Base-by-base conservation (phyloP, 225 moss, liverwort and hornwort species). In the Ulota crispa region DNA sequence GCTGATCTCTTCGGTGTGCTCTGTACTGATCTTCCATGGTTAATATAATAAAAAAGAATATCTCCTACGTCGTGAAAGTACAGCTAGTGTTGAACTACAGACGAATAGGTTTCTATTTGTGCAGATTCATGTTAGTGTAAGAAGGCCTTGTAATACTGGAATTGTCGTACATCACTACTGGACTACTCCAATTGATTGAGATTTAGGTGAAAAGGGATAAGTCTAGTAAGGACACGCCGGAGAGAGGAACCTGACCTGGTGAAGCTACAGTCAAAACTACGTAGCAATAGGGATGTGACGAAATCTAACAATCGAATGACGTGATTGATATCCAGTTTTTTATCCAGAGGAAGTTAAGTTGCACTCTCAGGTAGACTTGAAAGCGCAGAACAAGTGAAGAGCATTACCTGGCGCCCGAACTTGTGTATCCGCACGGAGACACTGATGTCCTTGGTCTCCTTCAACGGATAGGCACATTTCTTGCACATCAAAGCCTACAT, bases 391-490 rank as follows among this genome's bases (percentile, higher is more conserved):
- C 9, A 70, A 41, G 73, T 73, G 64, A 59, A 70, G 24, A n/a
- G 56, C 64, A 16, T 68, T 93, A 93, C 97, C 93, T 97, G 97
- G 82, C 97, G 97, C 55, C 97, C 97, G 81, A 93, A 97, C 83
- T 97, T 97, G 82, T 97, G 97, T 81, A 94, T 93, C 57, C 97
- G 94, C 59, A 97, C 95, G 20, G 97, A 97, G 77, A 97, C 86
- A 89, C 95, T 95, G 68, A 97, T 94, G 67, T 97, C 95, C 81
- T 97, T 97, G 3, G 97, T 97, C 87, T 97, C 97, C 88, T 95
- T 97, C 60, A 97, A 65, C 43, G 97, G 95, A 83, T 93, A 97
- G 70, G 87, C 92, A 78, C 95, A 97, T 77, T 95, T 97, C 81
- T 97, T 97, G 83, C 97, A 97, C 84, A 85, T 90, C 87, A 97